Conservation (phyloP, 495 filamentous ascomycete genomes). For the Pyrenula aspistea region DNA sequence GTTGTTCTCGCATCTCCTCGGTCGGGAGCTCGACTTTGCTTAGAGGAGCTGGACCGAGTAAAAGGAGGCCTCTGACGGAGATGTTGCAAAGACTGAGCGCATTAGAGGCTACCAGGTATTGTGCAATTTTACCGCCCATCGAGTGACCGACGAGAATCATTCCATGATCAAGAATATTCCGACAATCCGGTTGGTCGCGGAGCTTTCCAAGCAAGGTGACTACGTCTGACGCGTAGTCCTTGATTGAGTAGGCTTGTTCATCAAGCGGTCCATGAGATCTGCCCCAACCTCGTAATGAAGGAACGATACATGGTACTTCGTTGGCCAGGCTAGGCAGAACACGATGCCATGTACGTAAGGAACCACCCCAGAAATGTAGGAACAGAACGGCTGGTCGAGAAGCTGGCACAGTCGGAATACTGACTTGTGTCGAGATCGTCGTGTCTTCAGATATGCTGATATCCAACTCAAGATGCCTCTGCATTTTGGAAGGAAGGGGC, state of each 20-base stretch:
- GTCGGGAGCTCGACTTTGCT: slow-evolving; percentile 18
- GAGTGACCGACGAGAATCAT: slow-evolving; percentile 28
- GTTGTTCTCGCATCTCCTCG: slow-evolving; percentile 22
- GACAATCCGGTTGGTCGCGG: not conserved
- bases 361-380: slow-evolving; percentile 34
- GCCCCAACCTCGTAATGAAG: slow-evolving; percentile 26
- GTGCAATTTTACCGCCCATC: slow-evolving; percentile 31
- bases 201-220: slow-evolving; percentile 13
- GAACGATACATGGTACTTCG: slow-evolving; percentile 12
- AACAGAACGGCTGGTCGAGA: slow-evolving; percentile 18
- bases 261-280: slow-evolving; percentile 17
- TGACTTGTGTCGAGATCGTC: not conserved
- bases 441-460: not conserved
- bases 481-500: not conserved
- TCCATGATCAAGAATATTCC: slow-evolving; percentile 9
- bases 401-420: not conserved
- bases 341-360: slow-evolving; percentile 22
- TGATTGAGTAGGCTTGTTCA: slow-evolving; percentile 14
- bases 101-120: slow-evolving; percentile 12
- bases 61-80: slow-evolving; percentile 18
- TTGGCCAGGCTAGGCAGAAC: slow-evolving; percentile 12
- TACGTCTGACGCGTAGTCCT: slow-evolving; percentile 19
- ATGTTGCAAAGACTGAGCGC: not conserved
- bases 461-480: not conserved
- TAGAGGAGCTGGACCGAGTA: slow-evolving; percentile 24